Evolutionary conservation across 2,329 filamentous ascomycete species (phyloP).

Genomic region (Fusarium floridanum): DNA sequence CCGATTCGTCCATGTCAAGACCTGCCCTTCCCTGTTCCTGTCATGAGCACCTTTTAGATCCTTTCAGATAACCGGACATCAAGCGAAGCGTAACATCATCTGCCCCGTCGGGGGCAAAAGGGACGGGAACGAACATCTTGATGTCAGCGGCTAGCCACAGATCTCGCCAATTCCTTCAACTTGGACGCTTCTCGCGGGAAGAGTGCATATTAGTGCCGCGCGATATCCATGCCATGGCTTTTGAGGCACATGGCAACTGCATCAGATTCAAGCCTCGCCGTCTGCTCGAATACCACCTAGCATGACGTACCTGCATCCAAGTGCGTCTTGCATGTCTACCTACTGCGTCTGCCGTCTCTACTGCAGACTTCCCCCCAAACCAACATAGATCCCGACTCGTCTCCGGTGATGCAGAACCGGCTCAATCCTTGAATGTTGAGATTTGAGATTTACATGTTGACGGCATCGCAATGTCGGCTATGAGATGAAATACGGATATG

Average conservation of each 20-base stretch:
- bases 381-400: not conserved
- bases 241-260: constrained; percentile 10
- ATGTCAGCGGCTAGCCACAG: not conserved
- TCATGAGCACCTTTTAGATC: constrained; percentile 3
- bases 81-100: constrained; percentile 10
- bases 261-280: constrained; percentile 8
- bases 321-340: not conserved
- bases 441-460: constrained; percentile 2
- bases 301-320: constrained; percentile 8
- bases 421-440: not conserved
- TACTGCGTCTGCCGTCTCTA: not conserved
- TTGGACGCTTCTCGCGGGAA: constrained; percentile 7
- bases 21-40: constrained; percentile 1
- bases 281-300: not conserved
- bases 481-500: constrained; percentile 1
- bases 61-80: constrained; percentile 12
- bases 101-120: not conserved
- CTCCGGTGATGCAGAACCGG: not conserved
- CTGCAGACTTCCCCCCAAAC: not conserved
- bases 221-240: constrained; percentile 3
- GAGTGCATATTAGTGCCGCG: constrained; percentile 8
- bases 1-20: constrained; percentile 1
- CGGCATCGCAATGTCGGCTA: constrained; percentile 10
- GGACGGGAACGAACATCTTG: not conserved
- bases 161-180: not conserved